A percentile compares a stretch with the other conserved stretches of the same genome.
phyloP scores from a whole-genome alignment of 345 rosid genomes.

The Trapa bicornis region DNA sequence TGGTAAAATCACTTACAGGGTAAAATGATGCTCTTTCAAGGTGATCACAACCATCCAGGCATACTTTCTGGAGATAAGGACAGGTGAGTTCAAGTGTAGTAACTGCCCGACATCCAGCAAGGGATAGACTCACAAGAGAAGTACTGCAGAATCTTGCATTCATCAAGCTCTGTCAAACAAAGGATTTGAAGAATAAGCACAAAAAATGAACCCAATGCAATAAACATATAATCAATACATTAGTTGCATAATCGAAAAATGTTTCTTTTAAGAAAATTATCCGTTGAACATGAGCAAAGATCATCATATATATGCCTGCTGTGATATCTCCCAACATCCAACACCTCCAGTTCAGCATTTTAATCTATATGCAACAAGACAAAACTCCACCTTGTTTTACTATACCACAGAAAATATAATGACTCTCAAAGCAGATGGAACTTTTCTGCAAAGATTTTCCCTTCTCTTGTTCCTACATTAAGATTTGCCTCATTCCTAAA shows the following conservation, averaged over 20 bases:
- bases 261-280: too few relatives aligned
- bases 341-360: not conserved
- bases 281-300: not conserved
- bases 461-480: not conserved
- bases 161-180: slow-evolving; percentile 57
- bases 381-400: not conserved
- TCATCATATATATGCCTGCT: not conserved
- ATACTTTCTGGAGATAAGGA: slow-evolving; percentile 68
- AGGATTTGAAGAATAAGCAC: slow-evolving; percentile 4
- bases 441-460: not conserved
- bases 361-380: not conserved
- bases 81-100: slow-evolving; percentile 69
- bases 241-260: not conserved
- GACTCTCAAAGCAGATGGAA: not conserved
- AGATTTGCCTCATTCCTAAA: not conserved
- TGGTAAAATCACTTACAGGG: slow-evolving; percentile 52
- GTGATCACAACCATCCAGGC: slow-evolving; percentile 97
- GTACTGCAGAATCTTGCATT: slow-evolving; percentile 57
- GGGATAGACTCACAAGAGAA: slow-evolving; percentile 72
- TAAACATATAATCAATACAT: not conserved
- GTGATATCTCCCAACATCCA: not conserved
- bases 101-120: slow-evolving; percentile 80
- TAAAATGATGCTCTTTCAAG: slow-evolving; percentile 76
- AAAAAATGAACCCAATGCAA: not conserved
- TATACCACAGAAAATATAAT: not conserved